Conservation (phyloP, 1,284 basidiomycete genomes). For the Austroboletus novae-zelandiae region DNA sequence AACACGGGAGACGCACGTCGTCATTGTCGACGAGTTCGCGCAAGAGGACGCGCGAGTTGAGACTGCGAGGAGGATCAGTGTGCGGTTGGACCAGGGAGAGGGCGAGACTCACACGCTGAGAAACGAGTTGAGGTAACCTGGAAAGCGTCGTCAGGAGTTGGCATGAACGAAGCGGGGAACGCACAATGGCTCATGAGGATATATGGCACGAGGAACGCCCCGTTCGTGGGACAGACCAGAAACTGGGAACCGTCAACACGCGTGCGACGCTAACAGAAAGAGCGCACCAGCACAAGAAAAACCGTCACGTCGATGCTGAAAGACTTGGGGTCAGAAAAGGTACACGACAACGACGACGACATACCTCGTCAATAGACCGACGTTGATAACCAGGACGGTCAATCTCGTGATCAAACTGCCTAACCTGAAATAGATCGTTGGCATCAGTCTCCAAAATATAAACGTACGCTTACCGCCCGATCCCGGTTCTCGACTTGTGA, state of each 20-base stretch:
- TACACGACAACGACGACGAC: background rate
- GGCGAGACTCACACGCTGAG: constrained; percentile 27
- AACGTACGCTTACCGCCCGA: constrained; percentile 25
- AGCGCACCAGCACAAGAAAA: constrained; percentile 28
- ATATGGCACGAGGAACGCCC: constrained; percentile 32
- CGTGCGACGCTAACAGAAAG: background rate
- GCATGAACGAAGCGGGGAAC: background rate
- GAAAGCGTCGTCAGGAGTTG: background rate
- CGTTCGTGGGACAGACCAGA: constrained; percentile 31
- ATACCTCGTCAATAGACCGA: constrained; percentile 32
- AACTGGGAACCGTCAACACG: constrained; percentile 13
- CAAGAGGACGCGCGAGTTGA: constrained; percentile 29
- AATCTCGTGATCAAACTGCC: constrained; percentile 30
- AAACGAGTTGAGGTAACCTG: constrained; percentile 34
- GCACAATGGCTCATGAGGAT: constrained; percentile 34
- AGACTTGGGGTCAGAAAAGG: background rate
- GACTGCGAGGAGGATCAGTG: constrained; percentile 6
- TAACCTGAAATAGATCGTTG: constrained; percentile 17
- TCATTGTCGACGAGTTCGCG: constrained; percentile 29
- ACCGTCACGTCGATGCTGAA: constrained; percentile 29
- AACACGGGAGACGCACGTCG: constrained; percentile 15
- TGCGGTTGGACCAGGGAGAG: too few species aligned
- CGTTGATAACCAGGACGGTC: constrained; percentile 31
- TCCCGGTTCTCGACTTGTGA: constrained; percentile 30
- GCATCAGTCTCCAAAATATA: background rate